Conservation (phyloP, 257 asterid genomes). For the Penstemon davidsonii region DNA sequence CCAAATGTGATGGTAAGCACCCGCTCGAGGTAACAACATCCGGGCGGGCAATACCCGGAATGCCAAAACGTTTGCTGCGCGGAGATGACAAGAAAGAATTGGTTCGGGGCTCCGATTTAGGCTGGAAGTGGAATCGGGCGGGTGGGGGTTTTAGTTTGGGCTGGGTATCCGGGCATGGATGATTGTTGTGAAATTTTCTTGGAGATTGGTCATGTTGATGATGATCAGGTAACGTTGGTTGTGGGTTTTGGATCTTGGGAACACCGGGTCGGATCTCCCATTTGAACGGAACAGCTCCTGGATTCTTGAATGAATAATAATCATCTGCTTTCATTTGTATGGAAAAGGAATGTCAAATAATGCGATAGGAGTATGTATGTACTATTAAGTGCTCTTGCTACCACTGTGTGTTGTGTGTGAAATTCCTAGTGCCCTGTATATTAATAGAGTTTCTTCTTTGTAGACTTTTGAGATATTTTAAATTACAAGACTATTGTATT, state of each 20-base stretch:
- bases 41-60: constrained; percentile 26
- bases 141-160: constrained; percentile 69
- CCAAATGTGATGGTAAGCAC: constrained; percentile 55
- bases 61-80: constrained; percentile 26
- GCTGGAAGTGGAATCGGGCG: constrained; percentile 38
- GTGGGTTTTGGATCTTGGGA: constrained; percentile 46
- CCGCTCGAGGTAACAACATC: constrained; percentile 34
- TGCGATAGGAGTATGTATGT: too few species aligned
- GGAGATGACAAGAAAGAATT: constrained; percentile 40
- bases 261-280: constrained; percentile 96
- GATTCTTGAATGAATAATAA: constrained; percentile 48
- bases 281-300: constrained; percentile 75
- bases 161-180: constrained; percentile 31
- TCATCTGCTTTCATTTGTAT: constrained; percentile 45
- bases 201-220: constrained; percentile 4
- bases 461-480: too few species aligned
- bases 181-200: not conserved
- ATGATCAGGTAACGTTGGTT: not conserved
- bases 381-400: too few species aligned
- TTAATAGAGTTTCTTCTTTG: too few species aligned
- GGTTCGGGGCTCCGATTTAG: constrained; percentile 39
- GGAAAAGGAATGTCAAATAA: too few species aligned
- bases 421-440: too few species aligned
- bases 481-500: too few species aligned
- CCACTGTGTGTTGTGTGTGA: too few species aligned